phyloP scores from a whole-genome alignment of 1,284 basidiomycete genomes.

The Prillingera fragicola region DNA sequence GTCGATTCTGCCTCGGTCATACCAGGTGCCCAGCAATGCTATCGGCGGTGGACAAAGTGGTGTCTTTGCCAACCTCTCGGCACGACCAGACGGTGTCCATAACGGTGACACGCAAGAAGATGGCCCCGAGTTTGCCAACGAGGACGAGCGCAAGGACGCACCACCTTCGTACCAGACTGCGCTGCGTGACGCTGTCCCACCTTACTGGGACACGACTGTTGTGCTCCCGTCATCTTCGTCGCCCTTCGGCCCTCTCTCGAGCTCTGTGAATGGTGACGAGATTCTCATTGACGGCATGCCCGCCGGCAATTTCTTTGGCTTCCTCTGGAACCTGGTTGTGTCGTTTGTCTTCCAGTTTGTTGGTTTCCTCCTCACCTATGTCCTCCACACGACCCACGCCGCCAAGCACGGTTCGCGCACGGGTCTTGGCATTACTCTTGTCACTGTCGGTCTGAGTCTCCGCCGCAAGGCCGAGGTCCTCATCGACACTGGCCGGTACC shows the following conservation, averaged over 20 bases:
- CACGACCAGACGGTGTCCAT: slow-evolving; percentile 63
- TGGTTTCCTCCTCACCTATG: slow-evolving; percentile 88
- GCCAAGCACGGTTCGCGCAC: slow-evolving; percentile 90
- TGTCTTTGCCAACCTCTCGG: slow-evolving; percentile 91
- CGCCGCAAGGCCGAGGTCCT: slow-evolving; percentile 51
- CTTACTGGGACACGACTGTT: slow-evolving; percentile 96
- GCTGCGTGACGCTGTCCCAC: slow-evolving; percentile 82
- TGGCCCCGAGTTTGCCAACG: slow-evolving; percentile 61
- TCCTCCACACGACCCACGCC: slow-evolving; percentile 89
- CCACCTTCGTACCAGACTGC: slow-evolving; percentile 89
- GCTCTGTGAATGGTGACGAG: slow-evolving; percentile 51
- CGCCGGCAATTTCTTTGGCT: slow-evolving; percentile 52
- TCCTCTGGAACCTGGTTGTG: slow-evolving; percentile 59
- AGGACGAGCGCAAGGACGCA: slow-evolving; percentile 71
- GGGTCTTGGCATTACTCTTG: slow-evolving; percentile 88
- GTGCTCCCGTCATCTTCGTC: slow-evolving; percentile 56
- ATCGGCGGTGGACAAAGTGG: slow-evolving; percentile 79
- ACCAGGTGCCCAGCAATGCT: slow-evolving; percentile 9
- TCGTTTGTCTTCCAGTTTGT: slow-evolving; percentile 97
- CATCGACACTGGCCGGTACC: slow-evolving; percentile 37
- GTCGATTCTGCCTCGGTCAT: slow-evolving; percentile 61
- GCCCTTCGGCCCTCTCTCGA: slow-evolving; percentile 49
- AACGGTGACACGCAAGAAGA: slow-evolving; percentile 63
- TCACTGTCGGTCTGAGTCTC: slow-evolving; percentile 86
- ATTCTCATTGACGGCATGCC: slow-evolving; percentile 56